Evolutionary conservation across 164 flowering plant species (phyloP), one percentile per base, ranked within the genome.

Genomic region (Nymphaea colorata): DNA sequence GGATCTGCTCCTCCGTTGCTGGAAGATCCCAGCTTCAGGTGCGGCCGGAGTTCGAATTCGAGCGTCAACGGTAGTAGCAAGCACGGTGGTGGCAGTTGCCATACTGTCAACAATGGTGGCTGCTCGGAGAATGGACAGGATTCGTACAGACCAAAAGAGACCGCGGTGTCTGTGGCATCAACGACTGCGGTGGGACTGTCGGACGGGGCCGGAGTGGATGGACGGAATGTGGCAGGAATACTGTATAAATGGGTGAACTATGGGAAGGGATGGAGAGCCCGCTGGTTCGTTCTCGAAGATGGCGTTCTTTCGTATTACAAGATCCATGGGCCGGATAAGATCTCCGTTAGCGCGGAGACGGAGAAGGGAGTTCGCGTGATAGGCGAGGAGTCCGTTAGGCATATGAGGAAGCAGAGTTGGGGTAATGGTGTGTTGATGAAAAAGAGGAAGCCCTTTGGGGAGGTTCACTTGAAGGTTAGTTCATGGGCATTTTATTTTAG

Each of bases 231-330:
- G 61, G 86, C 81, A 2, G 98, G 98, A 74, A 81, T 89, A 67
- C 69, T 90, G 68, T 86, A 88, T 69, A 93, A 93, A 73, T 93
- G 98, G 98, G 98, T 93, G 76, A 93, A 93, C 70, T 93, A 90
- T 68, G 98, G 98, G 5, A 93, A 85, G 78, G 90, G 95, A 7
- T 89, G 95, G 95, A 82, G 89, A 69, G 69, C 88, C 67, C 68
- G 95, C 71, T 89, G 95, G 95, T 89, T 89, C 67, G 77, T 81
- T 74, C 81, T 89, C 16, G 84, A 90, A 67, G 98, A 93, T 70
- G 98, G 98, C 4, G 98, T 93, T 68, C 78, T 93, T n/a, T 88
- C 96, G 42, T 93, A 93, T 70, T 93, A 90, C 65, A 93, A 93
- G 80, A 77, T 90, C 65, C 98, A 87, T 68, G 98, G 96, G 3